Evolutionary conservation across 2,329 filamentous ascomycete species (phyloP), one percentile per base, ranked within the genome.

Genomic region (Trichoderma sp.): DNA sequence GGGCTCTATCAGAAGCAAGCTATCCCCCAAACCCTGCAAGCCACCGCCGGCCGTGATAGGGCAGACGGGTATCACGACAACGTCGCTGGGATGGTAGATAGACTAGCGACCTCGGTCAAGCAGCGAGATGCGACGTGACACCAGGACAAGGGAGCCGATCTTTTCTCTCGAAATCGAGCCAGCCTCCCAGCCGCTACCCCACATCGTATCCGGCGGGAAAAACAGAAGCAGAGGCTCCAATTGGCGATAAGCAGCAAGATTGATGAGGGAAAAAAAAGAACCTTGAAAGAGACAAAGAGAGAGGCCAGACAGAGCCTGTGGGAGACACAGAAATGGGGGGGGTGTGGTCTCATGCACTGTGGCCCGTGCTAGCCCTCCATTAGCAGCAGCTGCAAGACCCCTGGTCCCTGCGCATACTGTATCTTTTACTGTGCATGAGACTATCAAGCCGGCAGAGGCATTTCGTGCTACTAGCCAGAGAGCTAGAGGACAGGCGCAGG

Each of bases 91-190:
- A 59, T 39, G 36, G 34, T 23, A 39, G 62, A 69, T 66, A 26
- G 43, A 32, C 63, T 68, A 68, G 57, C 57, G 17, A 28, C 66
- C 26, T 50, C 47, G 55, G 43, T 36, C 43, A 55, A 64, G 26
- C 61, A 68, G 61, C 61, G 57, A 72, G 72, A 73, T 76, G 74
- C 74, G 75, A 76, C 74, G 75, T 76, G 73, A 76, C 75, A 76
- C 74, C 67, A 62, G 47, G 36, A 53, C 66, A 43, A 63, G 70
- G 55, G 72, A 57, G 73, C 72, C 73, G 71, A 62, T 63, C 73
- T 70, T 73, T 75, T 75, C 72, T 73, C 70, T 71, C 69, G 73
- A 39, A 72, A 68, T 67, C 71, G 71, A 47, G 53, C 50, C 53
- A 58, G 65, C 47, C 23, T 57, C 39, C 36, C 57, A 63, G 64